Conservation (phyloP, 2,329 filamentous ascomycete species). For the Karstenula rhodostoma region DNA sequence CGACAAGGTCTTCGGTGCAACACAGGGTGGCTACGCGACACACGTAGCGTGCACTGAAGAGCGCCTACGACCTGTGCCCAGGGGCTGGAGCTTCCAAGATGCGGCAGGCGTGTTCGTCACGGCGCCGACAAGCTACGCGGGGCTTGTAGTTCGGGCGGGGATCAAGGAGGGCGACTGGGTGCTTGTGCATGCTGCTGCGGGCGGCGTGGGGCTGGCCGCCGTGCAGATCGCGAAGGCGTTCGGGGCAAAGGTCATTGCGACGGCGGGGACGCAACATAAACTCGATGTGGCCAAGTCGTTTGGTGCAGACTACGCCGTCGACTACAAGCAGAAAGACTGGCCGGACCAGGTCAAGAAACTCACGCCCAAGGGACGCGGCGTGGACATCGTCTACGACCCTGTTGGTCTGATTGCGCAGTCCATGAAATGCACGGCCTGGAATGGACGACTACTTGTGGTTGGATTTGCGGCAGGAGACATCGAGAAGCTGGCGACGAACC, state of each 20-base stretch:
- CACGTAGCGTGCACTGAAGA: slow-evolving; percentile 73
- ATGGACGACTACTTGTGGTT: slow-evolving; percentile 84
- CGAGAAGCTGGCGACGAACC: slow-evolving; percentile 92
- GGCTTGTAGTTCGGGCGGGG: slow-evolving; percentile 77
- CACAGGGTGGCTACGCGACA: slow-evolving; percentile 86
- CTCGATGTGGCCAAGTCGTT: slow-evolving; percentile 79
- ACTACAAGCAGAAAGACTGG: slow-evolving; percentile 74
- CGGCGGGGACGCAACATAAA: slow-evolving; percentile 82
- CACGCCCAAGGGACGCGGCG: slow-evolving; percentile 75
- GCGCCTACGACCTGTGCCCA: slow-evolving; percentile 75
- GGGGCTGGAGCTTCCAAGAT: slow-evolving; percentile 83
- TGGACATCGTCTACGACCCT: slow-evolving; percentile 95
- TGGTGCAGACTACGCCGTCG: slow-evolving; percentile 83
- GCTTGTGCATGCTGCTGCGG: slow-evolving; percentile 89
- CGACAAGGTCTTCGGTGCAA: slow-evolving; percentile 84
- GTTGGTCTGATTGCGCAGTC: slow-evolving; percentile 88
- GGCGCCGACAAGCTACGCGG: slow-evolving; percentile 87
- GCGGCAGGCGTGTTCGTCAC: slow-evolving; percentile 92
- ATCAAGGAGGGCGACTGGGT: slow-evolving; percentile 83
- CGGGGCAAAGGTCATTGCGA: slow-evolving; percentile 92
- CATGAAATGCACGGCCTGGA: slow-evolving; percentile 94
- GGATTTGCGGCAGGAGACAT: slow-evolving; percentile 88
- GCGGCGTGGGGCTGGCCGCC: slow-evolving; percentile 88
- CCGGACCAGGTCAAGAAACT: slow-evolving; percentile 76
- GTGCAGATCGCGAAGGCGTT: slow-evolving; percentile 94